These are phyloP conservation scores for Leptographium lundbergii DNA, from an alignment of 2,329 filamentous ascomycete species.

Conservation along the genomic window DNA sequence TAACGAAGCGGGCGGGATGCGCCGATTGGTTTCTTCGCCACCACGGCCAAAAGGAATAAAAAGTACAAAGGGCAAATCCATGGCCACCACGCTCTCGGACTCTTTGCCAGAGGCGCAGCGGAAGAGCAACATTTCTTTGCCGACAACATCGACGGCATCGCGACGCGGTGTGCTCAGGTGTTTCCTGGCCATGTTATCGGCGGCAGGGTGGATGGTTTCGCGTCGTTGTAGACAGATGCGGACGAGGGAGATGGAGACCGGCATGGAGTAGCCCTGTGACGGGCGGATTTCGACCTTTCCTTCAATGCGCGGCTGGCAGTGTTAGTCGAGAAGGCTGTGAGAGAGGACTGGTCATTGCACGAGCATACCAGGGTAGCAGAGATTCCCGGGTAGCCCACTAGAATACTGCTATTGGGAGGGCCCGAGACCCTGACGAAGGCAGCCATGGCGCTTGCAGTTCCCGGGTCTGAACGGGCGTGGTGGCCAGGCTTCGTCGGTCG, in stretches of 20 bases:
- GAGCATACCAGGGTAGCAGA: constrained; percentile 80
- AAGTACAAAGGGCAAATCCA: constrained; percentile 94
- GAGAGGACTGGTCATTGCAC: not conserved
- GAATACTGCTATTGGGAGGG: constrained; percentile 90
- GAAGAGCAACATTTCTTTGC: constrained; percentile 89
- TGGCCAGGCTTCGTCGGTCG: not conserved
- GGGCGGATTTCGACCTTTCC: constrained; percentile 95
- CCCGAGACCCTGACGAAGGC: constrained; percentile 82
- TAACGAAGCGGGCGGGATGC: constrained; percentile 84
- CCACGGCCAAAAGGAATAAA: constrained; percentile 93
- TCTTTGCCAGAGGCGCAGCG: constrained; percentile 74
- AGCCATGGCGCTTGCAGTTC: constrained; percentile 18
- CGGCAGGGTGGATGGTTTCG: constrained; percentile 92
- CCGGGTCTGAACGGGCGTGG: constrained; percentile 5
- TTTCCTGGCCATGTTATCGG: constrained; percentile 86
- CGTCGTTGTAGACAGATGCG: constrained; percentile 86
- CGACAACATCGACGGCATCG: constrained; percentile 84
- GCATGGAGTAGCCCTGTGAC: constrained; percentile 70
- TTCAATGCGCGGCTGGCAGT: constrained; percentile 75
- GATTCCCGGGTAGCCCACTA: constrained; percentile 95
- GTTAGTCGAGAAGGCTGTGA: not conserved
- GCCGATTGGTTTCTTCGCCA: constrained; percentile 76
- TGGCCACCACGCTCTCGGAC: constrained; percentile 77
- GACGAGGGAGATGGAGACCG: constrained; percentile 82
- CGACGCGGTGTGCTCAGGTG: constrained; percentile 81